Evolutionary conservation across 108 stramenopile genomes (phyloP).

Genomic region (Cylindrotheca fusiformis): DNA sequence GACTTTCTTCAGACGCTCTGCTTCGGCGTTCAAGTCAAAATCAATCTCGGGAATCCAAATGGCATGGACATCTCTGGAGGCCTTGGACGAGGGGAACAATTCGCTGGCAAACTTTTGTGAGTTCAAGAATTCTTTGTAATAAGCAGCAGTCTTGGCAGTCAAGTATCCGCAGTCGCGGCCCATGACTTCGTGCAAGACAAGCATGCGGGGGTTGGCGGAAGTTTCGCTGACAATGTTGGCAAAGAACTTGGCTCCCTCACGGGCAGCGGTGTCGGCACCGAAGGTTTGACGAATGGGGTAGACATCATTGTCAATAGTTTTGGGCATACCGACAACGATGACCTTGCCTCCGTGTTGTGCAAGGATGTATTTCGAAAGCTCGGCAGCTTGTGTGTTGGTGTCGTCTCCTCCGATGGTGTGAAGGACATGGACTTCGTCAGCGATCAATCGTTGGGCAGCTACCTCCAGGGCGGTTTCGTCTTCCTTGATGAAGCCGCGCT

Average conservation of each 20-base stretch:
- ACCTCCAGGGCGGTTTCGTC: constrained; percentile 83
- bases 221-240: constrained; percentile 79
- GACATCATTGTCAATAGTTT: constrained; percentile 87
- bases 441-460: constrained; percentile 77
- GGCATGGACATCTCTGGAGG: constrained; percentile 82
- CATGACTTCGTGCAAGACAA: constrained; percentile 92
- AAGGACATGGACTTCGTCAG: constrained; percentile 76
- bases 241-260: constrained; percentile 85
- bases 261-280: constrained; percentile 88
- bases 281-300: constrained; percentile 87
- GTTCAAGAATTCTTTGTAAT: constrained; percentile 64
- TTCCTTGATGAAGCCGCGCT: constrained; percentile 73
- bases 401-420: constrained; percentile 95
- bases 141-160: constrained; percentile 76
- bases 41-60: constrained; percentile 87
- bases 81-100: constrained; percentile 33
- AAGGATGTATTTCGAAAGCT: constrained; percentile 80
- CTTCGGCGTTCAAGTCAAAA: constrained; percentile 73
- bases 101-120: constrained; percentile 36
- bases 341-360: constrained; percentile 81
- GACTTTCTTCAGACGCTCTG: constrained; percentile 71
- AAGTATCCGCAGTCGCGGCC: constrained; percentile 88
- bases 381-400: constrained; percentile 91
- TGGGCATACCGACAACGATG: constrained; percentile 89
- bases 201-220: constrained; percentile 89